Conservation (phyloP, 2,329 filamentous ascomycete genomes). For the Cyphellophora europaea region DNA sequence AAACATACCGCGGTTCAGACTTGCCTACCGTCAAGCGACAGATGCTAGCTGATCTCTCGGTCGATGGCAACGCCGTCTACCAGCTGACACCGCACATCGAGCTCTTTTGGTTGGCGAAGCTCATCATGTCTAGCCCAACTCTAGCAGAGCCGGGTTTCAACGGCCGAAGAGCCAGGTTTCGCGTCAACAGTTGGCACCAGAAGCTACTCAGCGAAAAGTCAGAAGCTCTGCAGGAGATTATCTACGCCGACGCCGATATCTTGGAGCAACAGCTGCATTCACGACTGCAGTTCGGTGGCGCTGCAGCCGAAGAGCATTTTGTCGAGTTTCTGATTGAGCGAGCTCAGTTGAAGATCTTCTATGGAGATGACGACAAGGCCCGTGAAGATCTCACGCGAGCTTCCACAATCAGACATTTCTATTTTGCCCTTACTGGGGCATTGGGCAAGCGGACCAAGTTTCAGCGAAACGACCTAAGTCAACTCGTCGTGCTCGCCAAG, state of each 20-base stretch:
- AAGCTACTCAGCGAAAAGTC: conserved; percentile 56
- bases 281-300: conserved; percentile 22
- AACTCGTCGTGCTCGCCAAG: conserved; percentile 82
- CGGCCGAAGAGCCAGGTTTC: conserved; percentile 53
- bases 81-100: conserved; percentile 74
- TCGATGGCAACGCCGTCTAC: conserved; percentile 83
- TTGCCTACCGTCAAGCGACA: conserved; percentile 40
- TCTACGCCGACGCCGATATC: conserved; percentile 49
- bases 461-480: conserved; percentile 50
- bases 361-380: conserved; percentile 71
- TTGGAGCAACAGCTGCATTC: conserved; percentile 31
- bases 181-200: conserved; percentile 66
- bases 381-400: conserved; percentile 61
- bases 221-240: conserved; percentile 47
- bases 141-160: conserved; percentile 32
- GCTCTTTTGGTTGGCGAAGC: conserved; percentile 68
- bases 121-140: conserved; percentile 43
- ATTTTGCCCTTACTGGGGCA: conserved; percentile 74
- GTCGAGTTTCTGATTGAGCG: conserved; percentile 67
- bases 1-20: conserved; percentile 28
- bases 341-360: conserved; percentile 72
- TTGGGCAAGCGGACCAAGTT: conserved; percentile 57
- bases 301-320: conserved; percentile 19
- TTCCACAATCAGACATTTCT: conserved; percentile 57
- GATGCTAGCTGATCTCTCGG: conserved; percentile 61